Evolutionary conservation across 371 early-diverging fungal genomes (phyloP).

Genomic region (Haplosporangium sp.): DNA sequence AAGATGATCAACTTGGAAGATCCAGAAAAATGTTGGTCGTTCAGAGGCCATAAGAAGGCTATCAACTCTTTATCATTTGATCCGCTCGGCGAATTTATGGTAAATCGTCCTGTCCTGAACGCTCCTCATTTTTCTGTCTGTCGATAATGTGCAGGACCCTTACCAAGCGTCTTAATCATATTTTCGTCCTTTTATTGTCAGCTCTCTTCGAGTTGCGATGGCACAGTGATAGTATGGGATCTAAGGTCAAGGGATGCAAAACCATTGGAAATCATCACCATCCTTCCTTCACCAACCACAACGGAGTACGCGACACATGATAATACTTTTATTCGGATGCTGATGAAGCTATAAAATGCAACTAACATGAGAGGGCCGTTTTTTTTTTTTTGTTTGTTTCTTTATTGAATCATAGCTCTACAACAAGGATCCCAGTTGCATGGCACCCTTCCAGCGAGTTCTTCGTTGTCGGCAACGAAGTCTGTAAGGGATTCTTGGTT

Average conservation of each 20-base stretch:
- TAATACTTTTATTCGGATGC: neutral
- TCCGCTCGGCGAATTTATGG: constrained; percentile 47
- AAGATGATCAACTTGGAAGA: constrained; percentile 47
- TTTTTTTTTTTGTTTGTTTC: neutral
- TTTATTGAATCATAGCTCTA: constrained; percentile 6
- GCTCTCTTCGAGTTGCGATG: constrained; percentile 69
- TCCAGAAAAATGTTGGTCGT: constrained; percentile 32
- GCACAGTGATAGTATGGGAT: constrained; percentile 72
- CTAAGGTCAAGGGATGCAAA: constrained; percentile 54
- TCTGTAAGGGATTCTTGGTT: constrained; percentile 10
- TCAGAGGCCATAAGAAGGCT: constrained; percentile 53
- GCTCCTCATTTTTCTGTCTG: neutral
- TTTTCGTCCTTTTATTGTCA: neutral
- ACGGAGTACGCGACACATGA: constrained; percentile 24
- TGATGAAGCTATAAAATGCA: neutral
- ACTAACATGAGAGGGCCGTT: neutral
- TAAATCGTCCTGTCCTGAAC: neutral
- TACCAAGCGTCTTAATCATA: no score
- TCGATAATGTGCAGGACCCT: no score
- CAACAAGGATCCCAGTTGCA: constrained; percentile 49
- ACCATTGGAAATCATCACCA: constrained; percentile 55
- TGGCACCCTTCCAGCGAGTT: constrained; percentile 63
- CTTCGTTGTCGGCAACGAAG: constrained; percentile 43
- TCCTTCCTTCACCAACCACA: constrained; percentile 11
- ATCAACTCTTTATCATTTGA: constrained; percentile 44